A percentile compares a stretch with the other conserved stretches of the same genome.
phyloP scores from a whole-genome alignment of 805 yeast species.

The Diddensiella transvaalensis region DNA sequence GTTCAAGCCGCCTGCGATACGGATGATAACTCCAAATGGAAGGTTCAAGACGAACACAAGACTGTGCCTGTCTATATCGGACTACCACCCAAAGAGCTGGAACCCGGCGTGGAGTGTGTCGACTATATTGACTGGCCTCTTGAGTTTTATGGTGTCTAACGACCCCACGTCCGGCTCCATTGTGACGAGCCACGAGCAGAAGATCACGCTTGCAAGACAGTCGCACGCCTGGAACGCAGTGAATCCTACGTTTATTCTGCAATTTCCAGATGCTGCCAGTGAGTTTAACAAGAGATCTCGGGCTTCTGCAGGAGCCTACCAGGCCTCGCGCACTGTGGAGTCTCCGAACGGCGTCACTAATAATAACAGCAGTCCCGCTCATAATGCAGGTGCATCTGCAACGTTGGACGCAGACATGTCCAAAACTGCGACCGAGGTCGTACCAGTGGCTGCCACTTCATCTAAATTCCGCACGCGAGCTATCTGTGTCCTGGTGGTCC shows the following conservation, averaged over 20 bases:
- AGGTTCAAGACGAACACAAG: conserved; percentile 71
- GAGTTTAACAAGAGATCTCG: conserved; percentile 16
- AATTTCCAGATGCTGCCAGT: conserved; percentile 65
- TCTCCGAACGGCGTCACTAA: not conserved
- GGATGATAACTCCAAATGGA: conserved; percentile 79
- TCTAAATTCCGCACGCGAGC: not conserved
- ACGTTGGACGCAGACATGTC: too few relatives aligned
- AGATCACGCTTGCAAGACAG: conserved; percentile 50
- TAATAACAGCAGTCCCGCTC: not conserved
- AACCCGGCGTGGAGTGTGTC: conserved; percentile 95
- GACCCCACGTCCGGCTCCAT: conserved; percentile 85
- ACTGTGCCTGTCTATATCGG: conserved; percentile 87
- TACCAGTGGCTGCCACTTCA: too few relatives aligned
- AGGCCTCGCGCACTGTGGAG: conserved; percentile 1
- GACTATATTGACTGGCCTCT: conserved; percentile 79
- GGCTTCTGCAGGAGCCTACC: conserved; percentile 27
- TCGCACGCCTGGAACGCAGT: conserved; percentile 67
- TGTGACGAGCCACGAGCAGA: conserved; percentile 47
- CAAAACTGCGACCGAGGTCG: too few relatives aligned
- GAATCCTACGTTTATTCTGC: conserved; percentile 49
- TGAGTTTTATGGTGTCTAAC: conserved; percentile 88
- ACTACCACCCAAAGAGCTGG: conserved; percentile 93
- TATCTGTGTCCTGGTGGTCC: conserved; percentile 17
- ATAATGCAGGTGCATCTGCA: not conserved
- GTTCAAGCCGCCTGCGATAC: conserved; percentile 81